phyloP scores from a whole-genome alignment of 768 basidiomycete species.

The Suillus spraguei region DNA sequence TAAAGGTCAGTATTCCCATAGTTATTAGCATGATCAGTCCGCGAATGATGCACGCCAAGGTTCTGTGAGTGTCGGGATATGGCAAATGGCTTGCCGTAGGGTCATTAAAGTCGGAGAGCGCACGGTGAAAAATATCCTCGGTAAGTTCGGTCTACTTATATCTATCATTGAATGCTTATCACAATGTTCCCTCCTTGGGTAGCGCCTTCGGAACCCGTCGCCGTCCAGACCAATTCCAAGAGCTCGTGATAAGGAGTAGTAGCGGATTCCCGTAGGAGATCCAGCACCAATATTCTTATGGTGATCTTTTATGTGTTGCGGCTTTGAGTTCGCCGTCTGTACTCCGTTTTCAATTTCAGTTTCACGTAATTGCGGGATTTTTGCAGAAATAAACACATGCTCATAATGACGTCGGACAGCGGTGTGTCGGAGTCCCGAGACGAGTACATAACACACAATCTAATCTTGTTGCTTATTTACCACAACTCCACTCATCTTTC shows the following conservation, averaged over 20 bases:
- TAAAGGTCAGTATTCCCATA: conserved; percentile 52
- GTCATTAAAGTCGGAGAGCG: conserved; percentile 80
- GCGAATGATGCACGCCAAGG: conserved; percentile 46
- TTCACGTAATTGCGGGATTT: conserved; percentile 11
- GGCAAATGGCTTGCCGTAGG: conserved; percentile 93
- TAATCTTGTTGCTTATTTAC: conserved; percentile 15
- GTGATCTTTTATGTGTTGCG: conserved; percentile 13
- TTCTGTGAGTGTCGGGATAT: conserved; percentile 89
- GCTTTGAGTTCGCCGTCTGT: not conserved
- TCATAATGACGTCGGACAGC: conserved; percentile 33
- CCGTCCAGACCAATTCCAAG: conserved; percentile 16
- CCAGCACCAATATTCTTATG: conserved; percentile 11
- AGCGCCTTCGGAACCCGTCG: conserved; percentile 24
- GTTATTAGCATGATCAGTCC: not conserved
- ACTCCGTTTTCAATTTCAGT: conserved; percentile 11
- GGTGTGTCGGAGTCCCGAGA: conserved; percentile 47
- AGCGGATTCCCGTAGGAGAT: conserved; percentile 8
- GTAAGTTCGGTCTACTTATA: conserved; percentile 29
- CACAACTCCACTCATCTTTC: conserved; percentile 17
- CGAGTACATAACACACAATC: conserved; percentile 37
- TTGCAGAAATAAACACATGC: conserved; percentile 28
- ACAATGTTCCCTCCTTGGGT: conserved; percentile 13
- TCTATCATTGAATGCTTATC: conserved; percentile 2
- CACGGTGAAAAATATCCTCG: conserved; percentile 62
- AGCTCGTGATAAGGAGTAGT: conserved; percentile 20